Base-by-base conservation (phyloP, 2,329 filamentous ascomycete species). In the Neonectria coccinea region DNA sequence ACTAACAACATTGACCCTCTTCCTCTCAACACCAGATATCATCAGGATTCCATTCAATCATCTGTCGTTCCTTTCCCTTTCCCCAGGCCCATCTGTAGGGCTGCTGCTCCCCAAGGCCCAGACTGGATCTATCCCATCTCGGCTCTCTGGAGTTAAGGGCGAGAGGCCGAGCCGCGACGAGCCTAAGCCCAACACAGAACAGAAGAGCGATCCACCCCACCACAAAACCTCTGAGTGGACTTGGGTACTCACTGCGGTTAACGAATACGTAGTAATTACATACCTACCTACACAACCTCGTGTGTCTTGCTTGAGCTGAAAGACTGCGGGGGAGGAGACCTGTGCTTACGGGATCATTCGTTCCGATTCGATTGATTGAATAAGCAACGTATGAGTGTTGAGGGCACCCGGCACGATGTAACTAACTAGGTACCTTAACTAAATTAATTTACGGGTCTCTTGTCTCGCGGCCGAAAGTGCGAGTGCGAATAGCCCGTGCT, bases 81-180 rank as follows among this genome's bases (percentile, higher is more conserved):
- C 48, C 54, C 36, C 48, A 56, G 54, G 27, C 56, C 42, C 39
- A 45, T 48, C 25, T 48, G 25, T 56, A 65, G 51, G 53, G 66
- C 68, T 62, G 66, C 68, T 62, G 56, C 45, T 45, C 31, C 31
- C 1, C 31, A 33, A 33, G 10, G 31, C 31, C 31, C 10, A 33
- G 31, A 33, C 11, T 16, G 29, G 31, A 48, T 29, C 29, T 29
- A 29, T 54, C 16, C 20, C 47, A 54, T 65, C 62, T 72, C 68
- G 60, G 56, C 57, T 29, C 47, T n/a, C 53, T 62, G 65, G 62
- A 71, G 56, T 72, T 67, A 73, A 71, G 59, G 7, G 31, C 53
- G 41, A 69, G 68, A 69, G 59, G 65, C 71, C 71, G 70, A 74
- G 67, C 50, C 68, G 71, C 71, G 71, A 72, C 62, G 39, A 12